These are phyloP conservation scores for Backusella luteola DNA, from an alignment of 192 early-diverging fungal genomes.

Conservation along the genomic window DNA sequence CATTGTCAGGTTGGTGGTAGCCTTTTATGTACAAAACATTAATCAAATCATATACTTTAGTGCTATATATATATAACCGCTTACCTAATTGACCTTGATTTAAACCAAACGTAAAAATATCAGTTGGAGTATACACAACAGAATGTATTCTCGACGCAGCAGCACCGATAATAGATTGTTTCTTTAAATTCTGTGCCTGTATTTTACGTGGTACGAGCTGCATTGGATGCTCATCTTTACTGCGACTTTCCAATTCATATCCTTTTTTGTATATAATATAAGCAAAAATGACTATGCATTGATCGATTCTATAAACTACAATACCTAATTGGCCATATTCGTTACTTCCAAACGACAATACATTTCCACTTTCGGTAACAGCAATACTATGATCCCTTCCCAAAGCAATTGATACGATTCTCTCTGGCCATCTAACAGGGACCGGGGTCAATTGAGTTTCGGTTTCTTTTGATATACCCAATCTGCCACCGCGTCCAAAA, in stretches of 20 bases:
- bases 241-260: conserved; percentile 20
- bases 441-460: conserved; percentile 58
- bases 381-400: conserved; percentile 74
- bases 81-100: conserved; percentile 75
- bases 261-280: conserved; percentile 23
- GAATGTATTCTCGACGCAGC: conserved; percentile 72
- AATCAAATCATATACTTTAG: background rate
- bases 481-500: conserved; percentile 65
- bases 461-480: conserved; percentile 56
- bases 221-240: conserved; percentile 35
- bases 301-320: background rate
- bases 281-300: background rate
- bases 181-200: conserved; percentile 47
- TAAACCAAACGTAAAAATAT: conserved; percentile 63
- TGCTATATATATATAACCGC: background rate
- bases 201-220: conserved; percentile 55
- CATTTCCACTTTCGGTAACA: conserved; percentile 51
- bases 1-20: conserved; percentile 22
- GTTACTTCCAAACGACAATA: conserved; percentile 70
- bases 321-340: conserved; percentile 62
- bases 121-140: conserved; percentile 57
- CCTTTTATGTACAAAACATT: background rate
- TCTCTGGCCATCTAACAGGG: conserved; percentile 44
- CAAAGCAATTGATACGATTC: conserved; percentile 45
- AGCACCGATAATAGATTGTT: conserved; percentile 49